Percentiles rank a stretch among this genome's conserved stretches.
These are phyloP conservation scores for Schoenoplectus tabernaemontani DNA, from an alignment of 202 grass and related monocot genomes.

Conservation along the genomic window DNA sequence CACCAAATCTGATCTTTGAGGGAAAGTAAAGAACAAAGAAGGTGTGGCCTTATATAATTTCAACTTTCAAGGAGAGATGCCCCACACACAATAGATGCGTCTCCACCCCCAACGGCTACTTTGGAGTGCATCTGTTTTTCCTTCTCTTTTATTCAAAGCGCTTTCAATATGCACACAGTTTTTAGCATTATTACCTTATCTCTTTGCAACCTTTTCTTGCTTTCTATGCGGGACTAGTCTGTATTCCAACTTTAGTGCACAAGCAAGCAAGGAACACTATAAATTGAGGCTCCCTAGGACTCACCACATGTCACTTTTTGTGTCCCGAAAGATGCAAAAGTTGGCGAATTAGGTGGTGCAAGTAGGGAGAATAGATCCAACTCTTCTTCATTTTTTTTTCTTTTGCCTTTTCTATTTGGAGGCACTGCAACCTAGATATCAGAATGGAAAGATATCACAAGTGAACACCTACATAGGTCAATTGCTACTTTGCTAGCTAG, in stretches of 20 bases:
- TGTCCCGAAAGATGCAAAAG: conserved; percentile 29
- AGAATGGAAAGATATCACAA: conserved; percentile 14
- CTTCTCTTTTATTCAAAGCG: not conserved
- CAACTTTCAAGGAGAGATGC: conserved; percentile 20
- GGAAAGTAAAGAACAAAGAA: conserved; percentile 2
- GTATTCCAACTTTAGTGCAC: conserved; percentile 12
- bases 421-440: not conserved
- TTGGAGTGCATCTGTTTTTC: conserved; percentile 9
- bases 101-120: conserved; percentile 19
- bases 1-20: conserved; percentile 11
- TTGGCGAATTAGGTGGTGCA: conserved; percentile 20
- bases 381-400: not conserved
- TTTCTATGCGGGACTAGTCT: conserved; percentile 14
- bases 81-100: conserved; percentile 22
- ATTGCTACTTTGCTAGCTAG: conserved; percentile 11
- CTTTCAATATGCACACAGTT: conserved; percentile 3
- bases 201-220: conserved; percentile 19
- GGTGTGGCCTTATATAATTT: conserved; percentile 12
- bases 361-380: conserved; percentile 24
- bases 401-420: not conserved
- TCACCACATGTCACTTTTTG: conserved; percentile 22
- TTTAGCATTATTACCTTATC: conserved; percentile 24
- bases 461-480: conserved; percentile 7
- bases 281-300: conserved; percentile 18
- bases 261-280: conserved; percentile 10